These are phyloP conservation scores for Nothopassalora personata DNA, from an alignment of 2,329 filamentous ascomycete species.

Conservation along the genomic window DNA sequence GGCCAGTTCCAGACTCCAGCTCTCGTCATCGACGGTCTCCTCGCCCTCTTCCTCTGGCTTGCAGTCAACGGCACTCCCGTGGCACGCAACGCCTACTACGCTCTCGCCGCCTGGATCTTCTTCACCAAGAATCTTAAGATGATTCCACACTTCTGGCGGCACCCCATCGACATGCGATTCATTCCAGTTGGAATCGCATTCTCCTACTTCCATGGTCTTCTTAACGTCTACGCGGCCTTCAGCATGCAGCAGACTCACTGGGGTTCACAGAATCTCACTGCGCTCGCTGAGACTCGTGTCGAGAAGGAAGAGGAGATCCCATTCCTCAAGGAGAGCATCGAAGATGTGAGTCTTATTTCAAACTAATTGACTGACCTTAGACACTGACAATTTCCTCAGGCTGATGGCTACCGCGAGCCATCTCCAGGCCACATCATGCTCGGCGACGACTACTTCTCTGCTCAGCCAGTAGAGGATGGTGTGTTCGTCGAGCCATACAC, in stretches of 20 bases:
- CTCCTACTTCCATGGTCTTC: constrained; percentile 52
- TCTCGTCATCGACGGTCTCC: constrained; percentile 45
- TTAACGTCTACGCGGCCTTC: constrained; percentile 53
- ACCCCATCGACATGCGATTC: constrained; percentile 50
- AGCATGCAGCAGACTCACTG: constrained; percentile 39
- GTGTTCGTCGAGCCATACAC: neutral
- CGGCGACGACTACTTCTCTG: constrained; percentile 19
- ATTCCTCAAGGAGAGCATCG: constrained; percentile 15
- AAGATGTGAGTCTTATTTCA: neutral
- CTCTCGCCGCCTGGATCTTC: constrained; percentile 44
- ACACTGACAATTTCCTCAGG: constrained; percentile 5
- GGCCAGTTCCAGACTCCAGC: constrained; percentile 53
- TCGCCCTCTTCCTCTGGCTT: constrained; percentile 35
- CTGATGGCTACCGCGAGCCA: constrained; percentile 10
- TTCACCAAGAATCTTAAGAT: constrained; percentile 56
- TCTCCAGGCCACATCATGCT: constrained; percentile 11
- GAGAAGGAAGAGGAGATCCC: constrained; percentile 14
- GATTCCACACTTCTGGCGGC: constrained; percentile 45
- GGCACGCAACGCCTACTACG: constrained; percentile 4
- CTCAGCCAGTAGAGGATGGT: neutral
- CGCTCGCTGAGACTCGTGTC: constrained; percentile 18
- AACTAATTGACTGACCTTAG: neutral
- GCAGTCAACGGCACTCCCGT: constrained; percentile 20
- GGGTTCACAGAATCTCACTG: constrained; percentile 27
- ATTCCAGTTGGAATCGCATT: constrained; percentile 51